Evolutionary conservation across 768 basidiomycete species (phyloP).

Genomic region (Pisolithus orientalis): DNA sequence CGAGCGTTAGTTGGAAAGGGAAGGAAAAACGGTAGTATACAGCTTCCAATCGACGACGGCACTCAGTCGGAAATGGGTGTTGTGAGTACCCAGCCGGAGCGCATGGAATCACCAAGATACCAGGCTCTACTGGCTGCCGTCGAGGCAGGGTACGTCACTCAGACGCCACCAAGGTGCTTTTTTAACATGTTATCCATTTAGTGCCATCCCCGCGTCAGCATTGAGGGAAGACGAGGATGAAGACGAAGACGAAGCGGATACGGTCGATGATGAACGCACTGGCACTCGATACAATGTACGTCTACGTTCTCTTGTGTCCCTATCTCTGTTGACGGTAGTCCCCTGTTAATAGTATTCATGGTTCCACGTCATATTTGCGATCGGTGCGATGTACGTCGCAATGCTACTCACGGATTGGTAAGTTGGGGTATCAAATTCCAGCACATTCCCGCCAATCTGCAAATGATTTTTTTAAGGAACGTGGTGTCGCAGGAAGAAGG

Average conservation of each 20-base stretch:
- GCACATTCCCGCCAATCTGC: background rate
- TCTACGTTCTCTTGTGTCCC: background rate
- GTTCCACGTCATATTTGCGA: slow-evolving; percentile 97
- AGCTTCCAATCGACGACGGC: slow-evolving; percentile 49
- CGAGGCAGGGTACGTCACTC: slow-evolving; percentile 74
- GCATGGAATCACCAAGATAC: slow-evolving; percentile 83
- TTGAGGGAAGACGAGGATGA: slow-evolving; percentile 71
- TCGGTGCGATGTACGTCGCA: slow-evolving; percentile 96
- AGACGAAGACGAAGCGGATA: slow-evolving; percentile 70
- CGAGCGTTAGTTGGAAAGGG: slow-evolving; percentile 78
- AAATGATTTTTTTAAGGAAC: slow-evolving; percentile 44
- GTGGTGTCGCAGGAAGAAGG: slow-evolving; percentile 55
- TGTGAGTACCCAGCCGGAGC: slow-evolving; percentile 78
- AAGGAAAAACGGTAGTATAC: slow-evolving; percentile 57
- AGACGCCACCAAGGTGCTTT: background rate
- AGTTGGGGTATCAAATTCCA: slow-evolving; percentile 22
- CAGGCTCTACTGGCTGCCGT: slow-evolving; percentile 94
- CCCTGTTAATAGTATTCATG: slow-evolving; percentile 70
- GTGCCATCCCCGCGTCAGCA: slow-evolving; percentile 90
- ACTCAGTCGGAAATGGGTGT: slow-evolving; percentile 64
- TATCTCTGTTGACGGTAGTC: background rate
- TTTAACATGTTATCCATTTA: slow-evolving; percentile 20
- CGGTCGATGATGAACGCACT: slow-evolving; percentile 85
- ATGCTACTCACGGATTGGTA: slow-evolving; percentile 97
- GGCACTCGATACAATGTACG: slow-evolving; percentile 93